Conservation (phyloP, 352 stramenopile genomes). For the Thraustotheca clavata region DNA sequence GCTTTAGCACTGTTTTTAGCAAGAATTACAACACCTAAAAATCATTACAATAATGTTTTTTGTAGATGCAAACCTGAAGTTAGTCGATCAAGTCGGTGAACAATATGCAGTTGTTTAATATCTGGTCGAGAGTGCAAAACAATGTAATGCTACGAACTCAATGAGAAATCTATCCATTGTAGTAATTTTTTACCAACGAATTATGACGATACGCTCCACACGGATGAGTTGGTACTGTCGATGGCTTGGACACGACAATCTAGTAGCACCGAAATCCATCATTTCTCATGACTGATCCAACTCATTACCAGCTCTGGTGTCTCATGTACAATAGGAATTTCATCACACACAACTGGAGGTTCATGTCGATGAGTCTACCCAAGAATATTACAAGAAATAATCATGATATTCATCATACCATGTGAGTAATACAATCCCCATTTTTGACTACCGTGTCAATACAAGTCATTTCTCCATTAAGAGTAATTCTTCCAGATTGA, state of each 20-base stretch:
- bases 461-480: conserved; percentile 82
- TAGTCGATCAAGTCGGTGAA: conserved; percentile 94
- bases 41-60: neutral
- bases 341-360: conserved; percentile 84
- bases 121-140: conserved; percentile 59
- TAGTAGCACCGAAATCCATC: too few relatives aligned
- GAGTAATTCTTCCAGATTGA: conserved; percentile 87
- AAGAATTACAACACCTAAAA: conserved; percentile 65
- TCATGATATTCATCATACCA: conserved; percentile 27
- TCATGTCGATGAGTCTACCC: conserved; percentile 92
- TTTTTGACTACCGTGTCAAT: conserved; percentile 83
- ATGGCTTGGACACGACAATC: conserved; percentile 84
- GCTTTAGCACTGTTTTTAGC: conserved; percentile 68
- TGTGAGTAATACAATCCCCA: conserved; percentile 91
- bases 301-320: conserved; percentile 60
- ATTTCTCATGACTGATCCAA: too few relatives aligned
- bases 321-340: conserved; percentile 71
- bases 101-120: conserved; percentile 69
- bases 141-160: conserved; percentile 41
- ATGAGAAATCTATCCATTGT: conserved; percentile 8
- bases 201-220: conserved; percentile 94
- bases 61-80: conserved; percentile 77
- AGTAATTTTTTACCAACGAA: conserved; percentile 57
- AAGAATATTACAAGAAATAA: neutral
- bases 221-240: conserved; percentile 92